Evolutionary conservation across 768 basidiomycete species (phyloP), one percentile per base, ranked within the genome.

Genomic region (Hebeloma cylindrosporum): DNA sequence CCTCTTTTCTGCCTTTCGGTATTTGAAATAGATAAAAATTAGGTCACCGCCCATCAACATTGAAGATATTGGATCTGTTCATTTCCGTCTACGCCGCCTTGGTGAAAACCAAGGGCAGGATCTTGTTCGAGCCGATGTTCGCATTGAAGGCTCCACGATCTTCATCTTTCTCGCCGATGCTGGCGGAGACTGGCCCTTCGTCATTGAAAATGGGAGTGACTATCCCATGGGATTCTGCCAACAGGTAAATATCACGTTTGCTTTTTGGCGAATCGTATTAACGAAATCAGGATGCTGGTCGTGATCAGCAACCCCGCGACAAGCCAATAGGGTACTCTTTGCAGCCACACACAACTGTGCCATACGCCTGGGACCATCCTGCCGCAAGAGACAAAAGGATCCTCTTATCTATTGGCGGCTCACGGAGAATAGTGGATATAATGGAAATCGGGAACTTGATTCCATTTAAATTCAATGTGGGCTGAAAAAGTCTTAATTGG

Each of bases 1-100:
- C 5, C 44, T 22, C 34, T 9, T 27, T 23, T 18, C 20, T 45
- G 1, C 29, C 30, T 23, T 32, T 38, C 10, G 32, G 5, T 48
- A 16, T 27, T 2, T 11, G 7, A n/a, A n/a, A 18, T 38, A 30
- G 13, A 42, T 27, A 35, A 6, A 10, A 16, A 11, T 13, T 36
- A 96, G 94, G 94, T 94, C 95, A 2, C 74, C 93, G 1, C 90
- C 93, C 1, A 83, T 98, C 66, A 92, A 89, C 60, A 77, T 97
- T 27, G 83, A 93, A 58, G 88, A 95, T 54, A 90, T 99, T 47
- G 96, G 96, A 13, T 70, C 76, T 20, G 77, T 91, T 2, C 79
- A 93, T 58, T 75, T 93, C 57, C 84, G 87, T 7, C 65, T 93
- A 9, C 70, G 71, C 34, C 70, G 69, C 23, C 61, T 72, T n/a